Base-by-base conservation (phyloP, 495 filamentous ascomycete genomes). In the Astrothelium subdiscretum region DNA sequence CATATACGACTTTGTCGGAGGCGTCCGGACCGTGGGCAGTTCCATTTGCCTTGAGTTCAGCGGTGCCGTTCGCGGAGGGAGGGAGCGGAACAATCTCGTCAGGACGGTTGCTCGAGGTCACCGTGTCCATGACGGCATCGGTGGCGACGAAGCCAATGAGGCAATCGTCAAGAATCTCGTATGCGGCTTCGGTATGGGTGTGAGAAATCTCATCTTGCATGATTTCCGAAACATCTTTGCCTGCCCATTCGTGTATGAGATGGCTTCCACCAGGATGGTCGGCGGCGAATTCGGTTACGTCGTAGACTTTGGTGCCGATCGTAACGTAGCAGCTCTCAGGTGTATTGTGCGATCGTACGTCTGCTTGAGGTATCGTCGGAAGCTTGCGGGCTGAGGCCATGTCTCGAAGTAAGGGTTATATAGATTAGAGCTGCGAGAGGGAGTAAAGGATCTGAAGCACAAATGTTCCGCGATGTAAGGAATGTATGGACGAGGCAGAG, bases 221-320 rank as follows among this genome's bases (percentile, higher is more conserved):
- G 63, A 97, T 94, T 10, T 85, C 81, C 32, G 77, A 77, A 58
- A 96, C 80, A 73, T 99, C 95, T 74, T 90, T 90, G 54, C 92
- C 94, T 32, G 81, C 94, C 76, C 94, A 91, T 59, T 95, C 87
- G 57, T 97, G 79, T 61, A 99, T 85, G 62, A 97, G 73, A 62
- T 97, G 90, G 67, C 82, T 83, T 61, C 95, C 95, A 64, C 92
- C 95, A 35, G 95, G 95, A 72, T 99, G 95, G 63, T 88, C 84
- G 57, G 87, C 80, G 60, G 97, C 71, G 69, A 99, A 99, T 29
- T 84, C 79, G 27, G 95, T 96, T 63, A 99, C 82, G 80, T 99
- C 91, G 82, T 90, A 97, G 67, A 97, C 94, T 66, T 92, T 92
- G 29, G 80, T 81, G 35, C 90, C 94, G 48, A 96, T 73, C 0